Evolutionary conservation across 352 stramenopile genomes (phyloP), one percentile per base, ranked within the genome.

Genomic region (Globisporangium recalcitrans): DNA sequence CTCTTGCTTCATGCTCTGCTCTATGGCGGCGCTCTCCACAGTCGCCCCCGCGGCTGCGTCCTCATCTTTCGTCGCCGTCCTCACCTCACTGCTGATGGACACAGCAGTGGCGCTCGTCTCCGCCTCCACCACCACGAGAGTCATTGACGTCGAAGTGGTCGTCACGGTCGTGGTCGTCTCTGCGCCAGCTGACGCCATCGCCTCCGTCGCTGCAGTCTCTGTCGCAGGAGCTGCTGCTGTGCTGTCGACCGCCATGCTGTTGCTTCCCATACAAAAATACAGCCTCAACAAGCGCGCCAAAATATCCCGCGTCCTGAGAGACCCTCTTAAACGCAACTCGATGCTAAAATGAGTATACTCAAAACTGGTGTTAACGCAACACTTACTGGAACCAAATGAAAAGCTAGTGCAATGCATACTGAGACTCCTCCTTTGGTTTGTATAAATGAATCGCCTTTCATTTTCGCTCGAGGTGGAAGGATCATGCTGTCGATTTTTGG

Each of bases 221-320:
- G 27, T 26, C n/a, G 26, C 26, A 14, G 13, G 19, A 26, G 26
- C 1, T 4, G 40, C 26, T 8, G 42, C 8, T 3, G 38, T 16
- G 19, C 6, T 52, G n/a, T 21, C 27, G 42, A 19, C 40, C 27
- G 29, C 42, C 42, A 54, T 62, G 40, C 7, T 51, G 7, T n/a
- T 55, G 26, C 10, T 53, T 42, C 24, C 55, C 26, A 61, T 61
- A 61, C 55, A 61, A 52, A 62, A 62, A 16, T 21, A 22, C 38
- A 46, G 34, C 6, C 24, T 4, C 32, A 21, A 34, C 54, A 24
- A 38, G 21, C 54, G 54, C 54, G 52, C 52, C 49, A 52, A 51
- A 52, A 49, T n/a, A 52, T 38, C 10, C 24, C 6, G 36, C 14
- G 47, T 22, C 24, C 16, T 22, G 24, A 4, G 14, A 21, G 3